Evolutionary conservation across 257 asterid genomes (phyloP), one percentile per base, ranked within the genome.

Genomic region (Rubia yunnanensis): DNA sequence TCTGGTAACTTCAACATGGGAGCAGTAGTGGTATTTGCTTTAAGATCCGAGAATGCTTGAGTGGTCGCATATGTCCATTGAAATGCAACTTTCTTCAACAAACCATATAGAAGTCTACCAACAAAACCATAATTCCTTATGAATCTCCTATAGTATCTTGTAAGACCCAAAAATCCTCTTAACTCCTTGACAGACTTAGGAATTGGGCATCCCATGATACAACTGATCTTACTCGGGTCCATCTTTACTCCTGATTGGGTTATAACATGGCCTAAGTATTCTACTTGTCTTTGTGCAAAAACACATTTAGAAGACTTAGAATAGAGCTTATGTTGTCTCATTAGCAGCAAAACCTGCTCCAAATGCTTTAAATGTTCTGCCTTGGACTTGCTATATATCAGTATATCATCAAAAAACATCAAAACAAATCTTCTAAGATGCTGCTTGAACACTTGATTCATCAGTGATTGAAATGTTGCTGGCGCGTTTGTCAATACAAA

Each of bases 1-100:
- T 52, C 28, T 4, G 30, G 28, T 7, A 52, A 5, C 10, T 20
- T 1, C 0, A 52, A 4, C 28, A 52, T 27, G 8, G 2, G 28
- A n/a, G 58, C 15, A 0, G 2, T 20, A 2, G 27, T 18, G 11
- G n/a, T 14, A 6, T 0, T 10, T 20, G 4, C 39, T 5, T 52
- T 22, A 0, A 52, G 15, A 0, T 1, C 0, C 1, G 2, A 3
- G 3, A 52, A 52, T 0, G 13, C 0, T 5, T n/a, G 0, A n/a
- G 28, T 52, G 2, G 58, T 27, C 7, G 0, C 2, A 3, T 20
- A 0, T 1, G 14, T 52, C 58, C 23, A 0, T 17, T 7, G 0
- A 39, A 63, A 5, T 0, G 8, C 2, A 5, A 13, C 24, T 5
- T 30, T 58, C 11, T 18, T 58, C 5, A 58, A 8, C 13, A 58